phyloP scores from a whole-genome alignment of 2,329 filamentous ascomycete species.

The Ophiostoma triangulosporum region DNA sequence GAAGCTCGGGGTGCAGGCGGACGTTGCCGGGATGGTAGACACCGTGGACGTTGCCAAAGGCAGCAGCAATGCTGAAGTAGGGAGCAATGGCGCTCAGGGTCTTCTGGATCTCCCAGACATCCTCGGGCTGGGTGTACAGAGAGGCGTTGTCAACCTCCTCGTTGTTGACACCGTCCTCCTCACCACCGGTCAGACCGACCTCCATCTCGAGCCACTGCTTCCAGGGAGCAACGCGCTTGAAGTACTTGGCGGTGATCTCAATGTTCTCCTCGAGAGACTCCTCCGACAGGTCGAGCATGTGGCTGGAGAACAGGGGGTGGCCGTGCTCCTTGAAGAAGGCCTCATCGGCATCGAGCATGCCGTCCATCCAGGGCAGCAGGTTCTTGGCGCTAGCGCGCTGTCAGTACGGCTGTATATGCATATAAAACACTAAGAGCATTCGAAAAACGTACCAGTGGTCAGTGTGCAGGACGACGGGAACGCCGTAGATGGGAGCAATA shows the following conservation, averaged over 20 bases:
- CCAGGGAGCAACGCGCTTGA: slow-evolving; percentile 88
- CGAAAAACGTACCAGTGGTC: slow-evolving; percentile 47
- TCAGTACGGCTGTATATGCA: background rate
- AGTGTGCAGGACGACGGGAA: slow-evolving; percentile 89
- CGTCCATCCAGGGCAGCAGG: slow-evolving; percentile 94
- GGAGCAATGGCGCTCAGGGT: slow-evolving; percentile 73
- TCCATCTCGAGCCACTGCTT: slow-evolving; percentile 99
- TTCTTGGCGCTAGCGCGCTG: slow-evolving; percentile 72
- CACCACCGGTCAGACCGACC: slow-evolving; percentile 64
- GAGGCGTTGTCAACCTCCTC: slow-evolving; percentile 93
- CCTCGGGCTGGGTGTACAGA: slow-evolving; percentile 95
- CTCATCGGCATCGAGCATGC: slow-evolving; percentile 91
- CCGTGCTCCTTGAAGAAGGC: slow-evolving; percentile 84
- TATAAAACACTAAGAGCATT: background rate
- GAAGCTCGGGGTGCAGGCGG: slow-evolving; percentile 87
- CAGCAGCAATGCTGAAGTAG: slow-evolving; percentile 96
- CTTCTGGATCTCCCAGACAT: slow-evolving; percentile 85
- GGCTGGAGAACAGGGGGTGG: slow-evolving; percentile 77
- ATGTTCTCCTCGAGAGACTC: slow-evolving; percentile 87
- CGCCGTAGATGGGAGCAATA: slow-evolving; percentile 72
- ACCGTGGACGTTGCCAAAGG: slow-evolving; percentile 98
- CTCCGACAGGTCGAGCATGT: slow-evolving; percentile 98
- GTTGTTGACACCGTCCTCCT: slow-evolving; percentile 64
- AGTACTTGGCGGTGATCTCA: slow-evolving; percentile 78
- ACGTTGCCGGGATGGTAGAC: slow-evolving; percentile 76